Evolutionary conservation across 176 grass and related monocot species (phyloP).

Genomic region (Triticum dicoccoides): DNA sequence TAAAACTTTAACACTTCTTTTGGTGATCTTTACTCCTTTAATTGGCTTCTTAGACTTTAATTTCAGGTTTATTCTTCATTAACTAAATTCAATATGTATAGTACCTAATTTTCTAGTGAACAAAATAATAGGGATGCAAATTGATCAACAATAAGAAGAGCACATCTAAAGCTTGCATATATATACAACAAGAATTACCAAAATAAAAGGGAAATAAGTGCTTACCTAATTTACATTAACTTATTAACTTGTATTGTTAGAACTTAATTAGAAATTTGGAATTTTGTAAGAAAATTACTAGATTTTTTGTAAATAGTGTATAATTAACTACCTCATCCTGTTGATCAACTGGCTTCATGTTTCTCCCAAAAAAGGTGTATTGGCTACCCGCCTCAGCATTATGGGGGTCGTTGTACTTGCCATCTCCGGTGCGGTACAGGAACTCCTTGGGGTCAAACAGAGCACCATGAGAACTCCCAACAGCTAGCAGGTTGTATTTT

Average conservation of each 20-base stretch:
- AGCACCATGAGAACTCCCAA: constrained; percentile 23
- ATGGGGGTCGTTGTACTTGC: constrained; percentile 51
- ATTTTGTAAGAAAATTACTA: neutral
- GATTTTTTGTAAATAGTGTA: neutral
- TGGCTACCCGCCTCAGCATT: constrained; percentile 44
- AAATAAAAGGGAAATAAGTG: constrained; percentile 24
- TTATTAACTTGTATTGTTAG: constrained; percentile 7
- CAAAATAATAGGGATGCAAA: constrained; percentile 15
- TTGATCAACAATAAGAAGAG: constrained; percentile 3
- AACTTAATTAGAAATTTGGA: neutral
- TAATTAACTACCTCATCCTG: constrained; percentile 30
- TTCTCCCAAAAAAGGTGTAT: constrained; percentile 58
- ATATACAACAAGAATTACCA: constrained; percentile 23
- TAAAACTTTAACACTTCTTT: constrained; percentile 1
- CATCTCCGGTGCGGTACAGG: constrained; percentile 37
- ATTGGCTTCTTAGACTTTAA: constrained; percentile 17
- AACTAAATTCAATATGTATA: constrained; percentile 16
- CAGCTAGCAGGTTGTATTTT: constrained; percentile 45
- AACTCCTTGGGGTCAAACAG: constrained; percentile 39
- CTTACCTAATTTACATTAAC: constrained; percentile 9
- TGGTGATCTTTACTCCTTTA: constrained; percentile 28
- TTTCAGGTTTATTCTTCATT: constrained; percentile 29
- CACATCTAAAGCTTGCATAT: neutral
- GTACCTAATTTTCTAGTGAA: constrained; percentile 9
- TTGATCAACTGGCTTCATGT: constrained; percentile 50